A percentile compares a stretch with the other conserved stretches of the same genome.
Evolutionary conservation across 306 rosid genomes (phyloP).

Genomic region (Lablab purpureus): DNA sequence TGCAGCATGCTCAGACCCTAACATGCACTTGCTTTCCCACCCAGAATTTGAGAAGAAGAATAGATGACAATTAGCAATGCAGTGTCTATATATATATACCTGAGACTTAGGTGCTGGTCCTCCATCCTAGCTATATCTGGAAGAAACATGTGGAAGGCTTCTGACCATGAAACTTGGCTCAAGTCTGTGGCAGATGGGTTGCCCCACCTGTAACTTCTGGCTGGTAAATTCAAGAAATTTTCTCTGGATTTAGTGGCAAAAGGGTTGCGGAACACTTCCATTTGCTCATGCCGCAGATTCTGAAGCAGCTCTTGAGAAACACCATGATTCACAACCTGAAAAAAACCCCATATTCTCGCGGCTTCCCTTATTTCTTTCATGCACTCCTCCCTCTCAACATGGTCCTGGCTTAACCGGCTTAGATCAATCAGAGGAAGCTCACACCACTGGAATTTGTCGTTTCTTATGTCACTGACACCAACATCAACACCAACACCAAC

Average conservation of each 20-base stretch:
- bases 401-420: conserved; percentile 36
- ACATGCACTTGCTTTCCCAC: background rate
- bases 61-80: background rate
- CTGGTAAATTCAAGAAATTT: conserved; percentile 51
- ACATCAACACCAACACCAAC: background rate
- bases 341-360: conserved; percentile 72
- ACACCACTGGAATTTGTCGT: conserved; percentile 39
- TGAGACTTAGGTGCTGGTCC: conserved; percentile 51
- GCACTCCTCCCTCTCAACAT: conserved; percentile 56
- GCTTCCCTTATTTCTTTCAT: conserved; percentile 63
- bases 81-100: conserved; percentile 45
- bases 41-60: background rate
- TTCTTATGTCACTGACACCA: background rate
- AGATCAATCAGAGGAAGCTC: conserved; percentile 74
- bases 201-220: conserved; percentile 72
- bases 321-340: conserved; percentile 78
- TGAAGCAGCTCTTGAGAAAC: conserved; percentile 52
- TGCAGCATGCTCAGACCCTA: background rate
- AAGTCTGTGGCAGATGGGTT: conserved; percentile 61
- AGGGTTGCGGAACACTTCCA: conserved; percentile 57
- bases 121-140: conserved; percentile 54
- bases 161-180: conserved; percentile 72
- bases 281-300: conserved; percentile 54
- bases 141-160: conserved; percentile 67
- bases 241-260: conserved; percentile 51